Evolutionary conservation across 1,284 basidiomycete genomes (phyloP).

Genomic region (Heterobasidion occidentale): DNA sequence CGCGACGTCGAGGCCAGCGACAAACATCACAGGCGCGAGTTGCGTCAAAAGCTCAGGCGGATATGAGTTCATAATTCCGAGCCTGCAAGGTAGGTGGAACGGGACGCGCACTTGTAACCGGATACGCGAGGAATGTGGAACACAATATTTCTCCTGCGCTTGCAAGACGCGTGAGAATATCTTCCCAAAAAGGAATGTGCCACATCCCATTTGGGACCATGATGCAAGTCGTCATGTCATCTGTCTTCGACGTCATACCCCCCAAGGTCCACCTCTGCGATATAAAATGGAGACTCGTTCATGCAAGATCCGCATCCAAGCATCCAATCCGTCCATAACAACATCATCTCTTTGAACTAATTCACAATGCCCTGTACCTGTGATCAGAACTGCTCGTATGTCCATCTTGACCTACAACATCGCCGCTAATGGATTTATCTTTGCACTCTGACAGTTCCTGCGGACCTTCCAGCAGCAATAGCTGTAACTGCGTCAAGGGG

Average conservation of each 20-base stretch:
- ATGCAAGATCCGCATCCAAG: neutral
- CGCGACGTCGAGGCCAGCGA: slow-evolving; percentile 65
- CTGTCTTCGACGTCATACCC: too few relatives aligned
- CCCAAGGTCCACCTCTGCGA: too few relatives aligned
- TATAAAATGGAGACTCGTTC: neutral
- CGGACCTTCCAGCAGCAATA: slow-evolving; percentile 15
- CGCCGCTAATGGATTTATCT: neutral
- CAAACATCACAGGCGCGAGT: slow-evolving; percentile 87
- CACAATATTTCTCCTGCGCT: neutral
- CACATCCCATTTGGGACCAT: neutral
- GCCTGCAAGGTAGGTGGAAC: neutral
- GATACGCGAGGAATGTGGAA: neutral
- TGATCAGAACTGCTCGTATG: slow-evolving; percentile 19
- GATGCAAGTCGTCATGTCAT: neutral
- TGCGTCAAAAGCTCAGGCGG: slow-evolving; percentile 79
- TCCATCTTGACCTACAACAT: neutral
- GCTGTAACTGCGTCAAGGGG: slow-evolving; percentile 18
- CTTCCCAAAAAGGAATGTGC: neutral
- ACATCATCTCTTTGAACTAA: neutral
- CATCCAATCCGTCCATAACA: neutral
- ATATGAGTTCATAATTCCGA: slow-evolving; percentile 74
- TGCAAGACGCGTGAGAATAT: neutral
- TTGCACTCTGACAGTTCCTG: slow-evolving; percentile 13
- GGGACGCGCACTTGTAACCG: too few relatives aligned
- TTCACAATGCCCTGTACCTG: slow-evolving; percentile 15